These are phyloP conservation scores for Myxozyma monticola DNA, from an alignment of 805 yeast species.

Conservation along the genomic window DNA sequence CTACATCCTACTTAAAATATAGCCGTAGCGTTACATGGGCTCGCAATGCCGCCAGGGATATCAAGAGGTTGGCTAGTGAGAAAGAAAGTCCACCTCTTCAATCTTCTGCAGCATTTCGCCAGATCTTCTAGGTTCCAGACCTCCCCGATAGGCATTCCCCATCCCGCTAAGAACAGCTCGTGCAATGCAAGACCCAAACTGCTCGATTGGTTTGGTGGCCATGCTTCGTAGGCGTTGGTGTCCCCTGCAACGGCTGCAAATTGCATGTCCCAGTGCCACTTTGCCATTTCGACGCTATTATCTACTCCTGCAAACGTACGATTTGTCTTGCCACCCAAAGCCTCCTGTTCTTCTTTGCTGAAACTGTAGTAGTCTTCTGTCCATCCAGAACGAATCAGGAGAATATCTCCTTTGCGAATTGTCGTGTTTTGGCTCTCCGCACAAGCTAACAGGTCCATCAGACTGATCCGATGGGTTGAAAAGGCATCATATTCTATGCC, in stretches of 20 bases:
- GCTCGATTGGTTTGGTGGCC: conserved; percentile 29
- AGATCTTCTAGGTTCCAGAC: conserved; percentile 37
- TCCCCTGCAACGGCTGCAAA: conserved; percentile 36
- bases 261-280: conserved; percentile 35
- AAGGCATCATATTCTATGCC: conserved; percentile 29
- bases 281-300: conserved; percentile 30
- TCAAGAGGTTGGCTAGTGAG: conserved; percentile 36
- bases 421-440: conserved; percentile 22
- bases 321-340: conserved; percentile 16
- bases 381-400: conserved; percentile 34
- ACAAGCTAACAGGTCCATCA: conserved; percentile 25
- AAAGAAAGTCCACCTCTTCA: conserved; percentile 35
- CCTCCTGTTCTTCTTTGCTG: conserved; percentile 17
- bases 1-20: no score
- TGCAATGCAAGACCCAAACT: conserved; percentile 31
- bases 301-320: conserved; percentile 30
- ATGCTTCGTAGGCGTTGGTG: conserved; percentile 32
- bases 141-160: conserved; percentile 41
- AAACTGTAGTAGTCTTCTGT: conserved; percentile 33
- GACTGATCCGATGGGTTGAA: conserved; percentile 27
- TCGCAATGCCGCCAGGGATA: conserved; percentile 38
- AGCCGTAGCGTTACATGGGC: conserved; percentile 43
- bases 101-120: conserved; percentile 32
- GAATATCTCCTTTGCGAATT: conserved; percentile 33
- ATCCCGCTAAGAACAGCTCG: conserved; percentile 31